phyloP scores from a whole-genome alignment of 371 early-diverging fungal species.

The Nosema muscidifuracis region DNA sequence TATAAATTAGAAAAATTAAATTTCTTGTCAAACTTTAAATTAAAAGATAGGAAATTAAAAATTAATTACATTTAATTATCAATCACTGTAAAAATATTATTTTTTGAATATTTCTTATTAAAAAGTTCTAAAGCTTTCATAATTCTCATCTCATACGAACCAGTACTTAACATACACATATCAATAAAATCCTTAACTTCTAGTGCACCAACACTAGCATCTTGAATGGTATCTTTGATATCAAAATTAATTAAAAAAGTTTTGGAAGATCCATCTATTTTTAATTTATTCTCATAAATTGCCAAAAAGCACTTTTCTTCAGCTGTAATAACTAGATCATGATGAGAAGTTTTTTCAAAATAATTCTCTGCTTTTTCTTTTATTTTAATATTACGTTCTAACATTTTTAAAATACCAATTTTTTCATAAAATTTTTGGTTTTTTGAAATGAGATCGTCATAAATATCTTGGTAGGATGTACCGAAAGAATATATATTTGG shows the following conservation, averaged over 20 bases:
- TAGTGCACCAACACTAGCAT: conserved; percentile 74
- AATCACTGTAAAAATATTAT: not conserved
- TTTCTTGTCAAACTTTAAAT: too few relatives aligned
- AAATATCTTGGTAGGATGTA: conserved; percentile 77
- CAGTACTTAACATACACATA: not conserved
- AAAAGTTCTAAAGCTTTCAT: not conserved
- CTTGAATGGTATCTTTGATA: conserved; percentile 80
- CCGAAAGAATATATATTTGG: conserved; percentile 84
- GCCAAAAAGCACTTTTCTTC: conserved; percentile 87
- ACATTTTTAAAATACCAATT: conserved; percentile 77
- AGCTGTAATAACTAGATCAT: conserved; percentile 84
- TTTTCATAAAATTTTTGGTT: conserved; percentile 69
- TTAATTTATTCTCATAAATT: conserved; percentile 67
- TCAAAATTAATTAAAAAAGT: conserved; percentile 88
- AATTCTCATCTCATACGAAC: not conserved
- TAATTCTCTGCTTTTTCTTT: conserved; percentile 79
- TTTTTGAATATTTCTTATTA: conserved; percentile 1
- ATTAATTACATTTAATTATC: not conserved
- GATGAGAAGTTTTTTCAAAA: conserved; percentile 70
- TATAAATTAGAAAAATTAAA: too few relatives aligned
- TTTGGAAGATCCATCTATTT: not conserved
- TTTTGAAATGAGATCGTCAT: conserved; percentile 70
- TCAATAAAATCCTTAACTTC: conserved; percentile 70
- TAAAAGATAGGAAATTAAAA: too few relatives aligned
- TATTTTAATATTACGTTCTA: conserved; percentile 78